Evolutionary conservation across 352 stramenopile species (phyloP).

Genomic region (Phytophthora megakarya): DNA sequence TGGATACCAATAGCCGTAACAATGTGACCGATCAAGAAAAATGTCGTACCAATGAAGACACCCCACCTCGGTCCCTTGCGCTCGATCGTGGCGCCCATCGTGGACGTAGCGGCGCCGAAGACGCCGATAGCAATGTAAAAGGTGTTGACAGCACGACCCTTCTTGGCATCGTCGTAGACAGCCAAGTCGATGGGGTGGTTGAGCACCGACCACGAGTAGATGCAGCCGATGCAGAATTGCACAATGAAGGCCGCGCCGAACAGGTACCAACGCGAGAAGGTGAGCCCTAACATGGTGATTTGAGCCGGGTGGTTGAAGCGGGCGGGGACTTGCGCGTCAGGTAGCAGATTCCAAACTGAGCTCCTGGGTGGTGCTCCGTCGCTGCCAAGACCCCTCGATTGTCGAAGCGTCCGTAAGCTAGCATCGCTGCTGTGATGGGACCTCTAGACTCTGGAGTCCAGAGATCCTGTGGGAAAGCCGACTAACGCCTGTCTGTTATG

Average conservation of each 20-base stretch:
- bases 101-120: conserved; percentile 58
- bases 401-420: conserved; percentile 16
- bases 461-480: conserved; percentile 29
- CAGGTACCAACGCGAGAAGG: conserved; percentile 61
- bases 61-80: conserved; percentile 51
- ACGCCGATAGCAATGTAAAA: conserved; percentile 76
- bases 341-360: conserved; percentile 36
- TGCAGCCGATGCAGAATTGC: conserved; percentile 71
- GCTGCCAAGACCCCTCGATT: conserved; percentile 5
- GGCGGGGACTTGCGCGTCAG: conserved; percentile 17
- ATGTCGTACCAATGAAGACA: conserved; percentile 47
- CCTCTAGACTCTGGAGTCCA: too few species aligned
- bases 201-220: conserved; percentile 77
- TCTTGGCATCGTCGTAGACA: conserved; percentile 53
- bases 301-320: neutral
- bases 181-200: conserved; percentile 67
- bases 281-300: conserved; percentile 31
- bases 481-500: conserved; percentile 30
- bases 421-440: conserved; percentile 23
- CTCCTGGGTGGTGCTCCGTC: conserved; percentile 24
- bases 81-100: conserved; percentile 65
- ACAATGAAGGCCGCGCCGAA: conserved; percentile 65
- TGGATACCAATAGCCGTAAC: conserved; percentile 57
- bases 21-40: conserved; percentile 61
- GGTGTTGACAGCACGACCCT: conserved; percentile 59